phyloP scores from a whole-genome alignment of 495 filamentous ascomycete genomes.

The Neurospora africana region DNA sequence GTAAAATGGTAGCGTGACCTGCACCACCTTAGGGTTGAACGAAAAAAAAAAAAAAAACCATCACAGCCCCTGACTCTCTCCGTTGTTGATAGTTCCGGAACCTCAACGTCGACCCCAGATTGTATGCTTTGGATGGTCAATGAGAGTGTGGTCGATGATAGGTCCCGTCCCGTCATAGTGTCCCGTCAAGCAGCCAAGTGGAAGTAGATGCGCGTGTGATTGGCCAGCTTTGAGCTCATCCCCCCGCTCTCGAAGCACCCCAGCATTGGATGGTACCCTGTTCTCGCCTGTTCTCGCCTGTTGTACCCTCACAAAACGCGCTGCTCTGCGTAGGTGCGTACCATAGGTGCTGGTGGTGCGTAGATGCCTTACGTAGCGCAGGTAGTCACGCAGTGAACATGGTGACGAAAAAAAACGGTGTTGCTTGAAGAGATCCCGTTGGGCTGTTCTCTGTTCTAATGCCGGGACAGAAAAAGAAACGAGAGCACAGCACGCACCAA shows the following conservation, averaged over 20 bases:
- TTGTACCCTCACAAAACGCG: not conserved
- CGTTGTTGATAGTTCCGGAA: not conserved
- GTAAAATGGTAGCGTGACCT: not conserved
- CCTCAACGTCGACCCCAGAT: not conserved
- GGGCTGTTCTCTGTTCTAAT: not conserved
- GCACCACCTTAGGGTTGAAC: not conserved
- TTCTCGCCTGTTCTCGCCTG: not conserved
- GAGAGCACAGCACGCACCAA: not conserved
- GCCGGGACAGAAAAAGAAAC: not conserved
- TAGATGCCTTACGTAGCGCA: not conserved
- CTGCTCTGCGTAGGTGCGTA: not conserved
- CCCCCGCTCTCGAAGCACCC: slow-evolving; percentile 1
- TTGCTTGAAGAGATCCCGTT: not conserved
- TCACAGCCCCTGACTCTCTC: not conserved
- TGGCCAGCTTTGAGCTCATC: slow-evolving; percentile 3
- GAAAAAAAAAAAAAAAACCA: not conserved
- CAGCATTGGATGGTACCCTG: slow-evolving; percentile 1
- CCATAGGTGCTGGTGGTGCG: not conserved
- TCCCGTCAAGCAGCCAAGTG: not conserved
- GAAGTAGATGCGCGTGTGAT: not conserved
- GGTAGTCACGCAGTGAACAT: not conserved
- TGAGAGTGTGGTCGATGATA: not conserved
- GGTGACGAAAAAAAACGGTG: not conserved
- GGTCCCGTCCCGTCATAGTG: not conserved
- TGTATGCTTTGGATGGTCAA: not conserved